phyloP scores from a whole-genome alignment of 2,329 filamentous ascomycete species.

The Alternaria angustiovoidea region DNA sequence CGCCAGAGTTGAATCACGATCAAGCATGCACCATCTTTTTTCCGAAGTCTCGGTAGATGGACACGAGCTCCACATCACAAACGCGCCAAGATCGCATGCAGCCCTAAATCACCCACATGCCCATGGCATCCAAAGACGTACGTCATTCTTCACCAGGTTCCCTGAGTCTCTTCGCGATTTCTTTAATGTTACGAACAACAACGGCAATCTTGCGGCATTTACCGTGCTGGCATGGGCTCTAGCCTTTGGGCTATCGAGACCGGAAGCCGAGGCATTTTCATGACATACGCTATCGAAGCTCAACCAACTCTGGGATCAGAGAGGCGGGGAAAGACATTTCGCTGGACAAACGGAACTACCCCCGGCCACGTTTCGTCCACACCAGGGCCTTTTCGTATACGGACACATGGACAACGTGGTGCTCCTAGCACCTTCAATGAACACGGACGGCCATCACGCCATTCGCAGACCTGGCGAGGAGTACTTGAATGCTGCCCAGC shows the following conservation, averaged over 20 bases:
- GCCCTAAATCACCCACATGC: not conserved
- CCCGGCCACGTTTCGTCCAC: slow-evolving; percentile 4
- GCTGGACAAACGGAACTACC: not conserved
- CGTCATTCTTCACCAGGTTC: slow-evolving; percentile 1
- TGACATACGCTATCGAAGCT: slow-evolving; percentile 6
- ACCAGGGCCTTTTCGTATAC: slow-evolving; percentile 5
- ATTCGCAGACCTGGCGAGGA: not conserved
- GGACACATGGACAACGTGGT: slow-evolving; percentile 12
- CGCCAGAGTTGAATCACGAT: not conserved
- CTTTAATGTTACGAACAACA: not conserved
- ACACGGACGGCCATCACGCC: not conserved
- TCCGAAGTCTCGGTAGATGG: slow-evolving; percentile 8
- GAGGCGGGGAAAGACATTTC: slow-evolving; percentile 5
- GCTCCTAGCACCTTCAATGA: slow-evolving; percentile 7
- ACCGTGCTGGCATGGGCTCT: not conserved
- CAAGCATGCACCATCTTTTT: slow-evolving; percentile 1
- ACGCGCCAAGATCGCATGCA: slow-evolving; percentile 11
- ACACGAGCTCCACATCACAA: slow-evolving; percentile 3
- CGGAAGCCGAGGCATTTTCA: slow-evolving; percentile 3
- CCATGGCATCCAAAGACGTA: not conserved
- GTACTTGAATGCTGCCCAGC: not conserved
- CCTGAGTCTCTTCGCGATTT: not conserved
- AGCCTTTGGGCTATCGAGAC: not conserved
- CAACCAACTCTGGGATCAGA: not conserved
- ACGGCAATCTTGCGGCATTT: not conserved